A percentile compares a stretch with the other conserved stretches of the same genome.
Evolutionary conservation across 495 filamentous ascomycete genomes (phyloP).

Genomic region (Pyrenula massariospora): DNA sequence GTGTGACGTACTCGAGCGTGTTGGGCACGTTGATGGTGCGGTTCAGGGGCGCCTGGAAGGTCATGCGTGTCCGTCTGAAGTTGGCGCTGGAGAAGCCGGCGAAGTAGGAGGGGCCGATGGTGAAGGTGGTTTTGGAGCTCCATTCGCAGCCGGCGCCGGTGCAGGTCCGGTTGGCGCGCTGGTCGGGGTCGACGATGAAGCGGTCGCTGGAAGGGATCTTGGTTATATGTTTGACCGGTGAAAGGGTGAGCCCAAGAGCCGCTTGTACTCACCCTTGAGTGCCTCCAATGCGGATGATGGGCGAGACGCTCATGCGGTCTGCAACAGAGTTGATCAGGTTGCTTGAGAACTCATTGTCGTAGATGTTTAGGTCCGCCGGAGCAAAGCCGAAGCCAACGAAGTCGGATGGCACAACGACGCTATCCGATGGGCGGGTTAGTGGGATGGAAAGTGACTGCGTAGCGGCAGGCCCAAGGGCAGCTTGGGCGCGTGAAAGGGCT

Average conservation of each 20-base stretch:
- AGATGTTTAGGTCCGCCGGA: conserved; percentile 8
- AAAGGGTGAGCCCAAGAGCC: no score
- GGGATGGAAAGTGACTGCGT: not conserved
- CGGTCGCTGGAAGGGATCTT: conserved; percentile 6
- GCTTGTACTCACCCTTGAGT: conserved; percentile 2
- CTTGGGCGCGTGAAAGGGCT: no score
- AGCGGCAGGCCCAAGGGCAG: no score
- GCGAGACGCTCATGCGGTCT: conserved; percentile 7
- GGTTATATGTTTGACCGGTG: no score
- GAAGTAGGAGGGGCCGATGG: conserved; percentile 12
- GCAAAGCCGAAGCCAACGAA: conserved; percentile 17
- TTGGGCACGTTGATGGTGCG: conserved; percentile 4
- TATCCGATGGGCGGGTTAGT: conserved; percentile 1
- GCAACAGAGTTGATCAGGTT: conserved; percentile 12
- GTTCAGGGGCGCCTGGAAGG: conserved; percentile 15
- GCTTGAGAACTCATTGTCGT: conserved; percentile 8
- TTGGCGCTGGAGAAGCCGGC: conserved; percentile 6
- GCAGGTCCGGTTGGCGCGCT: conserved; percentile 2
- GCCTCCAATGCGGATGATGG: conserved; percentile 14
- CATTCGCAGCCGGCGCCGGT: not conserved
- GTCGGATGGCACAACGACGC: conserved; percentile 10
- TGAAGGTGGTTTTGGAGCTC: conserved; percentile 5
- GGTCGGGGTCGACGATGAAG: conserved; percentile 5
- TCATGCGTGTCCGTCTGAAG: conserved; percentile 7
- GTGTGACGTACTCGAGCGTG: conserved; percentile 7